Conservation (phyloP, 805 yeast species). For the Pichia insulana region DNA sequence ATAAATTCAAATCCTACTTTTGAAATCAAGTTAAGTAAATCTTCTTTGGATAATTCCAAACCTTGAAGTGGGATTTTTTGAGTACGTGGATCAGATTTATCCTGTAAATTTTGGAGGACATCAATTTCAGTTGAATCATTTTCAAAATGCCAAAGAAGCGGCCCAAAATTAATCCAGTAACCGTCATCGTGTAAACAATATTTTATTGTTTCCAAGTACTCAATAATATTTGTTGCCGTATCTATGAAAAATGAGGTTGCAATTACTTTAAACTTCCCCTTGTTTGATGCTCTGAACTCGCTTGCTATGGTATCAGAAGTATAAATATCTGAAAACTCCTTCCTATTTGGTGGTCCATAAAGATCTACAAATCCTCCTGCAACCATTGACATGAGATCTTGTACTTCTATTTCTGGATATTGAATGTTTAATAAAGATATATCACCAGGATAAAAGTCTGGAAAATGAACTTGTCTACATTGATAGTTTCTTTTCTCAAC, state of each 20-base stretch:
- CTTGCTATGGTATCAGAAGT: conserved; percentile 31
- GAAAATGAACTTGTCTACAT: conserved; percentile 41
- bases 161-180: conserved; percentile 60
- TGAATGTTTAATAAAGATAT: conserved; percentile 27
- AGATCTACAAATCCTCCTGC: conserved; percentile 67
- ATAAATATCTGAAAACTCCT: conserved; percentile 28
- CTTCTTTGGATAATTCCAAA: conserved; percentile 50
- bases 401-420: conserved; percentile 34
- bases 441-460: conserved; percentile 41
- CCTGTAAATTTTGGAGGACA: conserved; percentile 17
- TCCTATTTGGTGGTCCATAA: conserved; percentile 43
- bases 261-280: conserved; percentile 34
- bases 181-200: conserved; percentile 40
- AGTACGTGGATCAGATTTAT: conserved; percentile 14
- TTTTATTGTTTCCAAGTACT: conserved; percentile 42
- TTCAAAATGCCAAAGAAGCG: conserved; percentile 66
- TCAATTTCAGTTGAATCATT: conserved; percentile 31
- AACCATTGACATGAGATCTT: conserved; percentile 56
- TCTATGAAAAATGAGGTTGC: conserved; percentile 57
- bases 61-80: conserved; percentile 39
- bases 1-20: conserved; percentile 44
- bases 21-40: conserved; percentile 38
- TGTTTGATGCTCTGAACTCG: conserved; percentile 35
- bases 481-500: conserved; percentile 38
- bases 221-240: conserved; percentile 51